These are phyloP conservation scores for Ganoderma lucidum DNA, from an alignment of 1,284 basidiomycete genomes.

Conservation along the genomic window DNA sequence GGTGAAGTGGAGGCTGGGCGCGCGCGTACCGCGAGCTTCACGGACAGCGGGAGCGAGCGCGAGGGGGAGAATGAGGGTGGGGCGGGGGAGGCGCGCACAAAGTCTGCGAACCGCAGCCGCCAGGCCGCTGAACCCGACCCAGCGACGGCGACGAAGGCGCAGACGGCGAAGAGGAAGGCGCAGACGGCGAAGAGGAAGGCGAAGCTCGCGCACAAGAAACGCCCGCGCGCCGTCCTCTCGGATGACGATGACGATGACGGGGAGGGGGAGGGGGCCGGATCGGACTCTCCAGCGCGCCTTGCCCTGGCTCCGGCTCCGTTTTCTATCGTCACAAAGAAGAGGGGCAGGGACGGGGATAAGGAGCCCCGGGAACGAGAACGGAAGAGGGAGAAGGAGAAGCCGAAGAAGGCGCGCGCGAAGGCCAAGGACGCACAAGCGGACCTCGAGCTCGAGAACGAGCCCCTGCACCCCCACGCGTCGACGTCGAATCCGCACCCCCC, in stretches of 20 bases:
- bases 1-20: background rate
- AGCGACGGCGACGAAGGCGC: conserved; percentile 6
- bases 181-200: conserved; percentile 9
- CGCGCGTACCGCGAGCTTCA: conserved; percentile 12
- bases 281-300: conserved; percentile 10
- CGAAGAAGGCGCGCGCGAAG: conserved; percentile 24
- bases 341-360: conserved; percentile 13
- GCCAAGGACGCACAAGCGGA: conserved; percentile 5
- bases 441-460: conserved; percentile 26
- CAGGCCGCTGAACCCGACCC: background rate
- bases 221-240: conserved; percentile 28
- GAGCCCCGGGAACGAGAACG: conserved; percentile 7
- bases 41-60: conserved; percentile 19
- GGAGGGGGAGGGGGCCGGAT: background rate
- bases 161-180: background rate
- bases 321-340: conserved; percentile 18
- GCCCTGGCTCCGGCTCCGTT: background rate
- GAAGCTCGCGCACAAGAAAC: conserved; percentile 25
- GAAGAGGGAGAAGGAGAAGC: conserved; percentile 12
- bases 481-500: background rate
- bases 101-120: background rate
- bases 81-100: conserved; percentile 1
- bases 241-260: conserved; percentile 31
- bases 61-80: background rate
- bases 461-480: conserved; percentile 11